Percentiles rank a stretch among this genome's conserved stretches.
These are phyloP conservation scores for Kernera saxatilis DNA, from an alignment of 345 rosid genomes.

Conservation along the genomic window DNA sequence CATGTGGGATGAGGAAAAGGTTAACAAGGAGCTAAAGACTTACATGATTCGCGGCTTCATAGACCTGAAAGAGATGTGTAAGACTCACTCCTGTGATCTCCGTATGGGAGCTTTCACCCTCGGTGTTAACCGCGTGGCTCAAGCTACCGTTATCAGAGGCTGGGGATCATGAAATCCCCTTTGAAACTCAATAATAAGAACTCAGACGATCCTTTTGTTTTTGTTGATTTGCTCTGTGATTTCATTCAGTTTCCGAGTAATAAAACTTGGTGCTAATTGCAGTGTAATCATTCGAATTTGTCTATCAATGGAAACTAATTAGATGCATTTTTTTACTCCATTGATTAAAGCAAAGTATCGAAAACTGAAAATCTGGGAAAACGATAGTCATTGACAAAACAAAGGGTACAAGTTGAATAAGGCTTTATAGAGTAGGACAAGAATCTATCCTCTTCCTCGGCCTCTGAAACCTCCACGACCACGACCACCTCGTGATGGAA, in stretches of 20 bases:
- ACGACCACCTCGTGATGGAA: conserved; percentile 68
- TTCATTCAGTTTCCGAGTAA: background rate
- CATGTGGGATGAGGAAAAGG: conserved; percentile 96
- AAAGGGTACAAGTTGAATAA: conserved; percentile 16
- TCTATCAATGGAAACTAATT: background rate
- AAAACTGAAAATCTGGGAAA: conserved; percentile 8
- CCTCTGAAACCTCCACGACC: conserved; percentile 81
- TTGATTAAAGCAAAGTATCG: background rate
- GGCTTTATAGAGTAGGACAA: background rate
- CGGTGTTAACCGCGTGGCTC: conserved; percentile 92
- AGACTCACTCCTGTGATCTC: conserved; percentile 73
- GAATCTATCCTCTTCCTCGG: conserved; percentile 54
- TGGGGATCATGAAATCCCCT: conserved; percentile 63
- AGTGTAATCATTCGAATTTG: background rate
- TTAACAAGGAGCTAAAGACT: conserved; percentile 64
- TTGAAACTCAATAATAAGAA: background rate
- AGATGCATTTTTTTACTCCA: background rate
- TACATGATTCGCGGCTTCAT: conserved; percentile 85
- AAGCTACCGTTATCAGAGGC: conserved; percentile 81
- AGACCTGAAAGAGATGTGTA: conserved; percentile 82
- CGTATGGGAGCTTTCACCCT: conserved; percentile 99
- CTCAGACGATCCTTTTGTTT: background rate
- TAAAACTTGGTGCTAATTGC: background rate
- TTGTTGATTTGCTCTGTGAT: background rate
- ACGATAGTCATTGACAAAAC: background rate